Evolutionary conservation across 768 basidiomycete species (phyloP), one percentile per base, ranked within the genome.

Genomic region (Leccinellum rugosiceps): DNA sequence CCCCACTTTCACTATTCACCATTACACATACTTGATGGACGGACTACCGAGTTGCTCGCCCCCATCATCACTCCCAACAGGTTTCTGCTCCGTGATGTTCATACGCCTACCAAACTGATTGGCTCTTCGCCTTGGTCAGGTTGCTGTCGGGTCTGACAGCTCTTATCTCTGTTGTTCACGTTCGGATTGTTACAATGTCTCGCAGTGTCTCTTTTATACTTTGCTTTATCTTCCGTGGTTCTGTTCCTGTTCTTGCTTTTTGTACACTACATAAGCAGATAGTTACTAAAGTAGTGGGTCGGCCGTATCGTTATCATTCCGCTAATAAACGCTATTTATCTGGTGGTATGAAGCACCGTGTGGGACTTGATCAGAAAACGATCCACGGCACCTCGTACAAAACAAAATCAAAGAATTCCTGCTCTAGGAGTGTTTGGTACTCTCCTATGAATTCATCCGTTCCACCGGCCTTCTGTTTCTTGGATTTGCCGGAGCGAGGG

Each of bases 331-430:
- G 69, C 71, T 75, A 72, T 76, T 66, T 69, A 68, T 61, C 61
- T 67, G 56, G 56, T 58, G 52, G 61, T 57, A 59, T 59, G 19
- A 53, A 34, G 17, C 23, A 46, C 3, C 6, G 25, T 23, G 44
- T 53, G 31, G 14, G 3, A 19, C 19, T 21, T 11, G 2, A 7
- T 77, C 77, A 88, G 64, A 83, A 80, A 38, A 87, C 76, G 63
- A 97, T 90, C 89, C 90, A 94, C 31, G 92, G 93, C 53, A 99
- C 83, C 72, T 98, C 96, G 69, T 87, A 95, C 68, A 96, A 69
- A 23, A 98, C 92, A 66, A 98, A 99, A 73, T 96, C 93, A 70
- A 89, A 94, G 70, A 90, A 91, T 72, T 99, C 96, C 71, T 95
- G 90, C 68, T 99, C 97, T 80, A 99, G 83, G 35, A 99, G 75